Evolutionary conservation across 768 basidiomycete species (phyloP), one percentile per base, ranked within the genome.

Genomic region (Tremella yokohamensis): DNA sequence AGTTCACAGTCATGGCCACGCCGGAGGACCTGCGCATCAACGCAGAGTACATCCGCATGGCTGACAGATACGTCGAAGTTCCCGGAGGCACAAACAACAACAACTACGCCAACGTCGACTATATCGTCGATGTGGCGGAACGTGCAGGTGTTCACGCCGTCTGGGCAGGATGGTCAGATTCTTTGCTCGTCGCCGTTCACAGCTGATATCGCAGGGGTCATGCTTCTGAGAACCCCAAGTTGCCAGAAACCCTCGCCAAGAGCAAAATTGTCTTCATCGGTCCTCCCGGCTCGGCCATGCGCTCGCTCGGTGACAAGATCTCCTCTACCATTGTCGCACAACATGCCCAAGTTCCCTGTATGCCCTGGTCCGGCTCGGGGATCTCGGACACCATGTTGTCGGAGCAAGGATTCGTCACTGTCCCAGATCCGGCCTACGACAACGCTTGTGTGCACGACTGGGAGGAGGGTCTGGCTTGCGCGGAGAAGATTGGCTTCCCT

Each of bases 31-130:
- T 98, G 59, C 73, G 75, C 77, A 93, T 97, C 77, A 99, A 99
- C 71, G 96, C 96, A 29, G 96, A 99, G 72, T 99, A 99, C 79
- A 99, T 99, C 77, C 88, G 96, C 61, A 99, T 99, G 96, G 96
- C 96, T 42, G 96, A 99, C 77, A 87, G 92, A 69, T 98, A 96
- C 75, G 88, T 99, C 73, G 96, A 99, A 78, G 96, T 99, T 8
- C 93, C 96, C 18, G 96, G 96, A 60, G 96, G 96, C 61, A 84
- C 88, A 18, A 99, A 99, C 77, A 99, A 98, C 82, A 92, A 98
- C 83, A 98, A 99, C 78, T 98, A 98, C 73, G 96, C 96, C 66
- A 99, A 99, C 76, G 96, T 99, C 69, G 96, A 99, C 72, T 86
- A 96, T 72, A 98, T 99, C 70, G 89, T 98, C 58, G 96, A 99